Base-by-base conservation (phyloP, 441 rosid genomes). In the Eutrema salsugineum region DNA sequence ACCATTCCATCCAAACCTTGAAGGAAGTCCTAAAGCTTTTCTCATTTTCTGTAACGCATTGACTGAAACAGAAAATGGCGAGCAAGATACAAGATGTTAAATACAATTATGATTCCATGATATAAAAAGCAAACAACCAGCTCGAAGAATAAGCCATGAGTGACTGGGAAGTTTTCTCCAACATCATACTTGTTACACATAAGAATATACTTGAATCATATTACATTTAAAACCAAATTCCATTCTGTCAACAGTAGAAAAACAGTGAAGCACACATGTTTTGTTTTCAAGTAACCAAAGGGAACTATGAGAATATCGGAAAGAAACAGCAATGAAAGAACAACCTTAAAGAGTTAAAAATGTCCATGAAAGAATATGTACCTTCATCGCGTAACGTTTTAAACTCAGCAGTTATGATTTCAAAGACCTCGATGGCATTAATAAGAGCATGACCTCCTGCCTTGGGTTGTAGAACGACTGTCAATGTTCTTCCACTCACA, bases 1-100 rank as follows among this genome's bases (percentile, higher is more conserved):
- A 51, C 98, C 99, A 77, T 95, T 93, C 99, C 99, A 95, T 68
- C 98, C 99, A 75, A 95, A 81, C 71, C 97, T 90, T 65, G 78
- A 82, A 42, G 99, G 98, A 86, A 95, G 98, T 30, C 75, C 91
- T 76, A 95, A 68, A 8, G 95, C 82, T 50, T 66, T 85, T 81
- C 86, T 93, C 81, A 91, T 59, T 53, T 78, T 75, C 68, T 91
- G 94, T 75, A 95, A 77, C 19, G 94, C 91, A 80, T 81, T 68
- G 60, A 93, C 99, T 95, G 66, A 35, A 84, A 76, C 36, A 72
- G 51, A 57, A 63, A 53, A 75, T 44, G 30, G 63, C 72, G 16
- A 75, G 38, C 36, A 71, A 62, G 74, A 76, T 63, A 81, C 60
- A 66, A 40, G 59, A 42, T 1, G 1, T 5, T 22, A 17, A 6